Evolutionary conservation across 2,329 filamentous ascomycete genomes (phyloP), one percentile per base, ranked within the genome.

Genomic region (Penicillium sumatraense): DNA sequence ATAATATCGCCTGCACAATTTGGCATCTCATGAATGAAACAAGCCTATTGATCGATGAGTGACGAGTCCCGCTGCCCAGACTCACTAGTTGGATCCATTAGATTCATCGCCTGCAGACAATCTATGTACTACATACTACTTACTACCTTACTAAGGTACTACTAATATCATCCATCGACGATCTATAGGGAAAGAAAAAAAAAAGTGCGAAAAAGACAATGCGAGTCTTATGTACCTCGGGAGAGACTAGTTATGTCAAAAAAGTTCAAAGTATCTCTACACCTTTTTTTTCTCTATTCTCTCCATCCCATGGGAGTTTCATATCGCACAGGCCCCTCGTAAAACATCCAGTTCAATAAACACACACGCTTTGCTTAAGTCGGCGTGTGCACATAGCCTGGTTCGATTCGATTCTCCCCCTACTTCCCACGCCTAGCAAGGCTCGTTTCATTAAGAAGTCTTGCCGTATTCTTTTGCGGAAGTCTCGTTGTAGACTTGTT

Each of bases 401-500:
- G 36, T 11, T 40, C 36, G 16, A n/a, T n/a, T n/a, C n/a, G n/a
- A n/a, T n/a, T n/a, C 36, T 40, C 14, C 16, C 20, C 26, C 24
- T 20, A 20, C 41, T 27, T 21, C 18, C 24, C 24, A n/a, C n/a
- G n/a, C n/a, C n/a, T n/a, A 27, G 16, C 42, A 31, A 29, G 42
- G 18, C 50, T 48, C 50, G 40, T 23, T 57, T 55, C 54, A 59
- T 58, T 53, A 50, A n/a, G 42, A 62, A 53, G 46, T 38, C 48
- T n/a, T 52, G 51, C 42, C 57, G 57, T 56, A 59, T 54, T 53
- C 55, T 51, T 55, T 40, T 51, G 45, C 52, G 40, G 48, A 46
- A 58, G 53, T 54, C 52, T 49, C 29, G 56, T 49, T 26, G 56
- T 54, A 45, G 45, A 51, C 57, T 59, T 58, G n/a, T n/a, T 57